phyloP scores from a whole-genome alignment of 305 asterid species.

The Petunia hybrid region DNA sequence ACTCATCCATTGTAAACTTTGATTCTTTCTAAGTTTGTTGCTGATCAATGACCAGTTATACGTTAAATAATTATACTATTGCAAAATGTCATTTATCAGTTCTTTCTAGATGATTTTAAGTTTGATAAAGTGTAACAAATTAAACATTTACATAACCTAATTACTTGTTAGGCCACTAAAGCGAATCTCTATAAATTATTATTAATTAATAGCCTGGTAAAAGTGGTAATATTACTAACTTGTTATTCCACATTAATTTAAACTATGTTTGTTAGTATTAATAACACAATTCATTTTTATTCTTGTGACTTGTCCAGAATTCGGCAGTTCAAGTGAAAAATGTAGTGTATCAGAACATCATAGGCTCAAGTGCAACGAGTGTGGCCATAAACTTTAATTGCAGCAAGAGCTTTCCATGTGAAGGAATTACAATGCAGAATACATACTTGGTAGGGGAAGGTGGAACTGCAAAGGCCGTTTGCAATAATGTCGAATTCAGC shows the following conservation, averaged over 20 bases:
- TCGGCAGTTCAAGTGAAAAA: slow-evolving; percentile 71
- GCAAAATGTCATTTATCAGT: background rate
- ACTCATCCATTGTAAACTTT: too few relatives aligned
- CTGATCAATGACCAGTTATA: background rate
- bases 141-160: too few relatives aligned
- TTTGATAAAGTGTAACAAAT: too few relatives aligned
- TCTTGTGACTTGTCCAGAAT: slow-evolving; percentile 37
- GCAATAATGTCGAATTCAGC: slow-evolving; percentile 57
- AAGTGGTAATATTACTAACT: too few relatives aligned
- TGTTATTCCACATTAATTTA: too few relatives aligned
- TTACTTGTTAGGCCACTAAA: too few relatives aligned
- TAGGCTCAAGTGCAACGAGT: slow-evolving; percentile 63
- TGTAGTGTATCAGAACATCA: slow-evolving; percentile 63
- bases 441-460: slow-evolving; percentile 47
- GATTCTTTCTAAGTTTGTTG: background rate
- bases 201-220: too few relatives aligned
- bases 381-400: slow-evolving; percentile 63
- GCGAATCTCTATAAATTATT: too few relatives aligned
- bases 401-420: slow-evolving; percentile 65
- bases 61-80: background rate
- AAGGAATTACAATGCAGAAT: slow-evolving; percentile 62
- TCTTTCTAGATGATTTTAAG: background rate
- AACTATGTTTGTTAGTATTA: too few relatives aligned
- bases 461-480: slow-evolving; percentile 50
- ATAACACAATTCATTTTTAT: background rate